These are phyloP conservation scores for Sambucus nigra DNA, from an alignment of 129 eudicot genomes.

Conservation along the genomic window DNA sequence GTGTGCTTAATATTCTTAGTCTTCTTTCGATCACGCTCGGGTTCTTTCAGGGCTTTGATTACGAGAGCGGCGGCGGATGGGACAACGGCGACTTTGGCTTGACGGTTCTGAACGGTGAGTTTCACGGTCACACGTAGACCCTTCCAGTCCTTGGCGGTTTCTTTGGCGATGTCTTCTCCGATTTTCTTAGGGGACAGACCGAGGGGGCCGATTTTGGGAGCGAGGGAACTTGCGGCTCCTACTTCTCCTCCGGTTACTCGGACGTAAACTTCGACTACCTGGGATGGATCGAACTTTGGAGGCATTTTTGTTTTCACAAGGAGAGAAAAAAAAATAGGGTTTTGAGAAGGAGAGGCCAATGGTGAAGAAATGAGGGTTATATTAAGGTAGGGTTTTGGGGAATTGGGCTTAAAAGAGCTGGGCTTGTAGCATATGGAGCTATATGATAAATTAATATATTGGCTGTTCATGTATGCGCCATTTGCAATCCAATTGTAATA, in stretches of 20 bases:
- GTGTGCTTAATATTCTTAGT: slow-evolving; percentile 63
- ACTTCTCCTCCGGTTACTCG: slow-evolving; percentile 84
- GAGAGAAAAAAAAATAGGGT: slow-evolving; percentile 21
- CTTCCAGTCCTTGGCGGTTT: slow-evolving; percentile 87
- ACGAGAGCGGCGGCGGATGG: slow-evolving; percentile 90
- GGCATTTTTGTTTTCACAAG: slow-evolving; percentile 30
- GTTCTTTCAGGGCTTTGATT: slow-evolving; percentile 79
- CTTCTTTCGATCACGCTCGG: slow-evolving; percentile 72
- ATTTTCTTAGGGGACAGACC: slow-evolving; percentile 77
- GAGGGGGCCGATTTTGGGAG: slow-evolving; percentile 74
- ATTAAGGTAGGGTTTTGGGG: neutral
- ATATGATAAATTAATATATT: no score
- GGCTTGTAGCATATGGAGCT: no score
- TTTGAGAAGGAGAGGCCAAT: neutral
- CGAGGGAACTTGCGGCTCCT: slow-evolving; percentile 73
- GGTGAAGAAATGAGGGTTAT: slow-evolving; percentile 1
- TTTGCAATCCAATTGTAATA: no score
- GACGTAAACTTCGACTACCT: slow-evolving; percentile 71
- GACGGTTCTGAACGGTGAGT: slow-evolving; percentile 84
- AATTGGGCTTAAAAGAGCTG: neutral
- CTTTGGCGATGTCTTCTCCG: slow-evolving; percentile 79
- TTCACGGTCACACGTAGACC: slow-evolving; percentile 85
- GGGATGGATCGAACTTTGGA: slow-evolving; percentile 62
- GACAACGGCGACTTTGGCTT: slow-evolving; percentile 79
- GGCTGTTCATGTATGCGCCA: no score